Evolutionary conservation across 805 yeast species (phyloP).

Genomic region (Candida vaughaniae): DNA sequence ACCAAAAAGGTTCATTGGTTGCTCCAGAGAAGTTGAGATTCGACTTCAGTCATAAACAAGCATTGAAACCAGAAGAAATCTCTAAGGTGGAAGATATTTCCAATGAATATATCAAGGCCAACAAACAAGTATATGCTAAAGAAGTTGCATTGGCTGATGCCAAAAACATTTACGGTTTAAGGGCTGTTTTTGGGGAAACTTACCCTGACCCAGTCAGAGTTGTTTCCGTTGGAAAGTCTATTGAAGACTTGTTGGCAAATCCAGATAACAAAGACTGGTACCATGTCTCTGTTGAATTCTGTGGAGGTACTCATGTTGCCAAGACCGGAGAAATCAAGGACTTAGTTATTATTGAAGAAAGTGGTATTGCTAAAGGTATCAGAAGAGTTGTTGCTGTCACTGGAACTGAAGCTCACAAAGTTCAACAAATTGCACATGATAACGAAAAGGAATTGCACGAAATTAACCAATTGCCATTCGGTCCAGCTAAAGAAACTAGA

Average conservation of each 20-base stretch:
- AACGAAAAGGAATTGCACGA: conserved; percentile 60
- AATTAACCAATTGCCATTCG: conserved; percentile 64
- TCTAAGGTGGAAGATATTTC: conserved; percentile 72
- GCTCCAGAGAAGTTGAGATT: conserved; percentile 94
- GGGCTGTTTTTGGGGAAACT: conserved; percentile 98
- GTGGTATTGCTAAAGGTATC: conserved; percentile 98
- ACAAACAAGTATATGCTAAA: conserved; percentile 73
- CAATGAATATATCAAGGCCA: conserved; percentile 67
- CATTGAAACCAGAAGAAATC: conserved; percentile 68
- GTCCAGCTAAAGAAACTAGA: conserved; percentile 74
- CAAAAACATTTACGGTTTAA: conserved; percentile 72
- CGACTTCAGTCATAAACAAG: conserved; percentile 94
- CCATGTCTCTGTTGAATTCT: conserved; percentile 83
- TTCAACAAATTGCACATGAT: conserved; percentile 78
- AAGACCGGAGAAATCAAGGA: conserved; percentile 93
- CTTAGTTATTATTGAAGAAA: conserved; percentile 86
- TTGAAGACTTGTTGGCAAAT: conserved; percentile 70
- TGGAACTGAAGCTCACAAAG: conserved; percentile 86
- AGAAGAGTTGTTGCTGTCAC: conserved; percentile 98
- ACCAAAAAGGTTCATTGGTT: conserved; percentile 96
- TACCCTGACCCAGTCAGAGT: conserved; percentile 99
- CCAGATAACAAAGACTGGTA: conserved; percentile 78
- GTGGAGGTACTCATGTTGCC: conserved; percentile 98
- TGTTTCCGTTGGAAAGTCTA: conserved; percentile 90
- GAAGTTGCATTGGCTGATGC: conserved; percentile 79